phyloP scores from a whole-genome alignment of 208 protist species.

The Wallacemonas sp. region DNA sequence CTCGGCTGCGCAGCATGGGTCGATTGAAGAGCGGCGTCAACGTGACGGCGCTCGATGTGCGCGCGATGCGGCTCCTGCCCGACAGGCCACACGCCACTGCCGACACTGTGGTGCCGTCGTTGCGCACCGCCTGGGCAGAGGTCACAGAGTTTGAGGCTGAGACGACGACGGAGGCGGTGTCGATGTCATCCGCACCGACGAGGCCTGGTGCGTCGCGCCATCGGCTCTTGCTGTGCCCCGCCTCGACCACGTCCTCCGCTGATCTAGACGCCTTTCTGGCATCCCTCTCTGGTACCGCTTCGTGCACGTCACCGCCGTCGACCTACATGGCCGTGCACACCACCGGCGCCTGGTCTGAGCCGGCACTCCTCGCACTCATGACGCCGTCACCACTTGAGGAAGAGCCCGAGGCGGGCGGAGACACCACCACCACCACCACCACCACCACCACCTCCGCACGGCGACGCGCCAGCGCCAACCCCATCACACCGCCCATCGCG shows the following conservation, averaged over 20 bases:
- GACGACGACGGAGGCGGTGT: neutral
- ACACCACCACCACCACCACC: neutral
- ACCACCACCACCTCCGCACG: neutral
- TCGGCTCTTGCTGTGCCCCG: neutral
- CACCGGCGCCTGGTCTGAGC: neutral
- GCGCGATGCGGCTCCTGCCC: neutral
- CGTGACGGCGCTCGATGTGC: slow-evolving; percentile 49
- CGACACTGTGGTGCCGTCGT: neutral
- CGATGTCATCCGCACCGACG: neutral
- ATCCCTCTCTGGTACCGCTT: neutral
- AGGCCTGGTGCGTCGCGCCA: neutral
- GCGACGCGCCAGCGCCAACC: neutral
- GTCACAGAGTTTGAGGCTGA: neutral
- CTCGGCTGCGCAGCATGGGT: slow-evolving; percentile 22
- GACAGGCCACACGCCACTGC: neutral
- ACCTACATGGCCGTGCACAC: slow-evolving; percentile 16
- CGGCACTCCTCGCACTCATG: slow-evolving; percentile 3
- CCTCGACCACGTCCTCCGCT: neutral
- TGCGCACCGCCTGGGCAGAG: neutral
- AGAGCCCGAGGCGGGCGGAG: neutral
- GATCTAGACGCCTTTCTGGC: neutral
- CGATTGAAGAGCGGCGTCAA: slow-evolving; percentile 44
- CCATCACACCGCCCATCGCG: slow-evolving; percentile 26
- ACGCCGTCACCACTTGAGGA: neutral
- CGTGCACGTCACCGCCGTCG: neutral